Percentiles rank a stretch among this genome's conserved stretches.
Conservation (phyloP, 2,329 filamentous ascomycete species). For the Helicocarpus griseus region DNA sequence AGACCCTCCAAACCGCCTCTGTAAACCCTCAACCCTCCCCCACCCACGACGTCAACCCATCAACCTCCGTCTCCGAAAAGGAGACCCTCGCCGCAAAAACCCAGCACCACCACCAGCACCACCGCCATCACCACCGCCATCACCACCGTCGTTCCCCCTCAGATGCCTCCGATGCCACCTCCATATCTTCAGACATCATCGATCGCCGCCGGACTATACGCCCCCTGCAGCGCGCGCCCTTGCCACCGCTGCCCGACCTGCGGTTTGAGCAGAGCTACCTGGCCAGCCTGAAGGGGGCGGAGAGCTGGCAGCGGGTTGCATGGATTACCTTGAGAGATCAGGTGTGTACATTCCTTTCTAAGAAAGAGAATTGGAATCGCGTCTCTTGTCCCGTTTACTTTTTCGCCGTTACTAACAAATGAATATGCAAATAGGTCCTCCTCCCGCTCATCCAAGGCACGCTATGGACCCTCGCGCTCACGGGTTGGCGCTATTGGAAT, state of each 20-base stretch:
- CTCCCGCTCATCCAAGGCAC: constrained; percentile 82
- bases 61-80: constrained; percentile 61
- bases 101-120: no score
- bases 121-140: constrained; percentile 7
- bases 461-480: constrained; percentile 74
- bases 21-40: constrained; percentile 65
- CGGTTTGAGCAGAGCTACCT: constrained; percentile 98
- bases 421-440: constrained; percentile 50
- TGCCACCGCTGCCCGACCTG: constrained; percentile 71
- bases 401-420: not conserved
- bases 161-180: constrained; percentile 35
- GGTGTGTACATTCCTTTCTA: constrained; percentile 41
- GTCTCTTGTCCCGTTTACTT: not conserved
- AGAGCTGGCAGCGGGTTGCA: constrained; percentile 67
- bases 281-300: constrained; percentile 70
- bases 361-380: no score
- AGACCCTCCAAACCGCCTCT: constrained; percentile 70
- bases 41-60: constrained; percentile 67
- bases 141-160: constrained; percentile 3
- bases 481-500: constrained; percentile 89
- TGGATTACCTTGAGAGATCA: constrained; percentile 86
- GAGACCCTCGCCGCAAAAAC: constrained; percentile 44
- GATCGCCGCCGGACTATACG: constrained; percentile 27
- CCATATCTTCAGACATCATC: constrained; percentile 40
- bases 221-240: constrained; percentile 30